Percentiles rank a stretch among this genome's conserved stretches.
Evolutionary conservation across 1,284 basidiomycete genomes (phyloP).

Genomic region (Cutaneotrichosporon sp.): DNA sequence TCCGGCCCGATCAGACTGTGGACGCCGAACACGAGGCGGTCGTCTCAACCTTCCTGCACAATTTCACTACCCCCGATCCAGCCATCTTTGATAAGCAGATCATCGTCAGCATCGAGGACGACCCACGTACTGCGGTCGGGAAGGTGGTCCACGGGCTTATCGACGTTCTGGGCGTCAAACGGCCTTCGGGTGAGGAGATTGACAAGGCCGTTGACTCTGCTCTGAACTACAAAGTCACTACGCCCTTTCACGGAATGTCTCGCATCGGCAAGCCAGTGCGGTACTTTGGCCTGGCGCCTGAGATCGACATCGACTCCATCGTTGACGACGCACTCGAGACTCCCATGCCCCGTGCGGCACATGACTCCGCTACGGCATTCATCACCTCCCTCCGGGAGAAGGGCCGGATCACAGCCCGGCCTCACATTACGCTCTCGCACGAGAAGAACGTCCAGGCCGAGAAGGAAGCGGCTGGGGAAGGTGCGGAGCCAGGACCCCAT

Average conservation of each 20-base stretch:
- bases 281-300: constrained; percentile 73
- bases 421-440: constrained; percentile 87
- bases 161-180: constrained; percentile 51
- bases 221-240: constrained; percentile 31
- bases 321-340: constrained; percentile 13
- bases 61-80: constrained; percentile 61
- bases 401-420: constrained; percentile 57
- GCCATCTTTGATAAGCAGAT: constrained; percentile 63
- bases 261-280: constrained; percentile 51
- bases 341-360: constrained; percentile 24
- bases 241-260: constrained; percentile 30
- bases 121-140: constrained; percentile 56
- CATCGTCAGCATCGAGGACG: constrained; percentile 59
- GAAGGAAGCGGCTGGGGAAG: constrained; percentile 39
- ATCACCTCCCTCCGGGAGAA: constrained; percentile 56
- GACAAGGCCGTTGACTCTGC: constrained; percentile 58
- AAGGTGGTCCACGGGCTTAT: constrained; percentile 59
- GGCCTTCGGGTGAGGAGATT: constrained; percentile 58
- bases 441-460: constrained; percentile 54
- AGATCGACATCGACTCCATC: constrained; percentile 57
- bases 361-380: constrained; percentile 49
- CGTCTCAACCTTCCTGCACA: constrained; percentile 70
- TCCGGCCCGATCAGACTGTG: constrained; percentile 57
- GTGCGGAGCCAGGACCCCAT: constrained; percentile 13
- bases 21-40: constrained; percentile 68